Percentiles rank a stretch among this genome's conserved stretches.
These are phyloP conservation scores for Phytophthora pinifolia DNA, from an alignment of 352 stramenopile genomes.

Conservation along the genomic window DNA sequence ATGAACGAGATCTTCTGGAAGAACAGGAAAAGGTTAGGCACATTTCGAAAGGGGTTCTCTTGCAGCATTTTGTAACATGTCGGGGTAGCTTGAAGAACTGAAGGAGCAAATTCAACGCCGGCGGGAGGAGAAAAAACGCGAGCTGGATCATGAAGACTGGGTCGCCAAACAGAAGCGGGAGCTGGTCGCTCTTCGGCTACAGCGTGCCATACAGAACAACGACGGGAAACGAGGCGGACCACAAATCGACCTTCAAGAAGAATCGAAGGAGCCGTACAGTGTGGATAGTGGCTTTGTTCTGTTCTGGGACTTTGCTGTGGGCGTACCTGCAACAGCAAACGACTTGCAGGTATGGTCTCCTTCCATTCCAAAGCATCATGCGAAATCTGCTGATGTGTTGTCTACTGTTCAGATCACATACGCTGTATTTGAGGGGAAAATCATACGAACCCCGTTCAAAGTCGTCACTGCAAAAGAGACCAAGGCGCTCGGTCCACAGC, in stretches of 20 bases:
- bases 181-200: constrained; percentile 38
- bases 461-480: constrained; percentile 31
- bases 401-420: constrained; percentile 45
- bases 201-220: constrained; percentile 37
- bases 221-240: background rate
- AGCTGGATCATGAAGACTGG: constrained; percentile 50
- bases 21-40: constrained; percentile 46
- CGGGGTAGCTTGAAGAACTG: constrained; percentile 43
- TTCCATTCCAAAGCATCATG: background rate
- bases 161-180: constrained; percentile 55
- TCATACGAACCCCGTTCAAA: constrained; percentile 45
- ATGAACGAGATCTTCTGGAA: constrained; percentile 59
- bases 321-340: constrained; percentile 23
- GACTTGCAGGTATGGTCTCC: constrained; percentile 36
- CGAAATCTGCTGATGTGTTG: constrained; percentile 3
- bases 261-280: constrained; percentile 21
- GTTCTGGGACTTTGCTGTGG: constrained; percentile 49
- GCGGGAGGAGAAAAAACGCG: constrained; percentile 45
- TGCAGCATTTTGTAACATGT: constrained; percentile 1
- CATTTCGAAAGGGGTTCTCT: background rate
- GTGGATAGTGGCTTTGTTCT: constrained; percentile 39
- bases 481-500: constrained; percentile 25
- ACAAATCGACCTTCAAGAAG: constrained; percentile 5
- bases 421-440: constrained; percentile 43
- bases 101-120: constrained; percentile 46